Percentiles rank a stretch among this genome's conserved stretches.
Conservation (phyloP, 2,329 filamentous ascomycete species). For the Penicillium sp. region DNA sequence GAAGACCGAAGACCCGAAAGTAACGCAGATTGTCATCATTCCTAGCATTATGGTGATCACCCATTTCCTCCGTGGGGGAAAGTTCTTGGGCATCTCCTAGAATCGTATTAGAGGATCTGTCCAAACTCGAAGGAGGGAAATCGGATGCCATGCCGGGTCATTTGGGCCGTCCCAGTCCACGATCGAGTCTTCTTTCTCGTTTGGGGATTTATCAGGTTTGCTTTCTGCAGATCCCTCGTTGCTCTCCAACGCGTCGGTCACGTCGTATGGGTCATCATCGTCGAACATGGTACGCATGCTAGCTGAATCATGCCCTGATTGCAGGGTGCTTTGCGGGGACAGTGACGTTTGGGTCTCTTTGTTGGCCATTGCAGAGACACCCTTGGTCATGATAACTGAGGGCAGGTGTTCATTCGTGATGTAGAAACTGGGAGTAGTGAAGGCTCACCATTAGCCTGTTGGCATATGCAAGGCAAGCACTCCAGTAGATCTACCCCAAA, state of each 20-base stretch:
- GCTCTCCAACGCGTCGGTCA: neutral
- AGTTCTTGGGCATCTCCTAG: conserved; percentile 6
- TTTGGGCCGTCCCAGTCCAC: conserved; percentile 4
- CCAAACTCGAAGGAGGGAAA: neutral
- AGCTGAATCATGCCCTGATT: neutral
- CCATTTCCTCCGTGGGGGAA: neutral
- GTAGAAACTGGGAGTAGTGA: neutral
- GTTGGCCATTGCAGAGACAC: neutral
- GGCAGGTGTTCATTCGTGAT: neutral
- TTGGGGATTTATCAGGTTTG: neutral
- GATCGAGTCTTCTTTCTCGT: neutral
- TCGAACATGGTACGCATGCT: neutral
- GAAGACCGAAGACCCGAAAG: conserved; percentile 32
- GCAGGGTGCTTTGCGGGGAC: neutral
- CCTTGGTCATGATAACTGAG: too few relatives aligned
- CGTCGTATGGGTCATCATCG: neutral
- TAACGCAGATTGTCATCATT: neutral
- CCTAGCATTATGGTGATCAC: neutral
- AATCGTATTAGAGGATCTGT: neutral
- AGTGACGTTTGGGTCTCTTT: neutral
- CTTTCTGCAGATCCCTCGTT: neutral
- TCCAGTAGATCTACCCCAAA: too few relatives aligned
- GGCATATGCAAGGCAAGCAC: neutral
- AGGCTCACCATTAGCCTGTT: too few relatives aligned
- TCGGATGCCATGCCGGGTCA: neutral